Percentiles rank a stretch among this genome's conserved stretches.
These are phyloP conservation scores for Aspergillus campestris DNA, from an alignment of 495 filamentous ascomycete species.

Conservation along the genomic window DNA sequence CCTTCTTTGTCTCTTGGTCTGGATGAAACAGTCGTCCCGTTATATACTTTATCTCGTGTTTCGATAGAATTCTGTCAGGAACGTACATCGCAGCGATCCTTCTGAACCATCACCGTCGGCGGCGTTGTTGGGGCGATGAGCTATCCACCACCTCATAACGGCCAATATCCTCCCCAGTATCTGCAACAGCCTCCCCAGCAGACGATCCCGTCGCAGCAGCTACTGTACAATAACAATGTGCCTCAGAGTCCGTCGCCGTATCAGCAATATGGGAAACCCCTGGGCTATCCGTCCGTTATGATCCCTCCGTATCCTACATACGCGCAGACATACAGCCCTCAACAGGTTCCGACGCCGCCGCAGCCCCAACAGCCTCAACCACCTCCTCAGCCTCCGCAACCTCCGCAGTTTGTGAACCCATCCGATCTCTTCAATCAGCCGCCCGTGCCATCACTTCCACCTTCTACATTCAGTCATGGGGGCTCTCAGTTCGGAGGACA, in stretches of 20 bases:
- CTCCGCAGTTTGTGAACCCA: conserved; percentile 38
- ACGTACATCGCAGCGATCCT: conserved; percentile 12
- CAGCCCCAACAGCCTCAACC: conserved; percentile 13
- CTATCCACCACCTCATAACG: conserved; percentile 40
- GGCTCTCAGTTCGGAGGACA: conserved; percentile 22
- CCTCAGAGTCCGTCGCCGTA: conserved; percentile 24
- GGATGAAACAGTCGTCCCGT: conserved; percentile 1
- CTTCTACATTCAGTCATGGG: conserved; percentile 18
- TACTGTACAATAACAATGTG: conserved; percentile 32
- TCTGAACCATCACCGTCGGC: conserved; percentile 15
- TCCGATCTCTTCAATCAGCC: conserved; percentile 32
- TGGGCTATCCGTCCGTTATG: conserved; percentile 30
- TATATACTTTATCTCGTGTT: background rate
- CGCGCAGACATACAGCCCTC: conserved; percentile 20
- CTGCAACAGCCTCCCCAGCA: conserved; percentile 25
- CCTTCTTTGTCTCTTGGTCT: background rate
- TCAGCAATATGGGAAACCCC: conserved; percentile 31
- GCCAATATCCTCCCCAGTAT: conserved; percentile 36
- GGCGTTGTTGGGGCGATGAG: conserved; percentile 34
- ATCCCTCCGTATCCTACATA: conserved; percentile 27
- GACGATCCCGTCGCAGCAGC: conserved; percentile 24
- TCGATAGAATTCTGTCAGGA: background rate
- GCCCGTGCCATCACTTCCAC: conserved; percentile 23
- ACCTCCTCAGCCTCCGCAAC: conserved; percentile 13
- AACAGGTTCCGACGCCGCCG: conserved; percentile 13